Evolutionary conservation across 176 grass and related monocot genomes (phyloP).

Genomic region (Oryza longistaminata): DNA sequence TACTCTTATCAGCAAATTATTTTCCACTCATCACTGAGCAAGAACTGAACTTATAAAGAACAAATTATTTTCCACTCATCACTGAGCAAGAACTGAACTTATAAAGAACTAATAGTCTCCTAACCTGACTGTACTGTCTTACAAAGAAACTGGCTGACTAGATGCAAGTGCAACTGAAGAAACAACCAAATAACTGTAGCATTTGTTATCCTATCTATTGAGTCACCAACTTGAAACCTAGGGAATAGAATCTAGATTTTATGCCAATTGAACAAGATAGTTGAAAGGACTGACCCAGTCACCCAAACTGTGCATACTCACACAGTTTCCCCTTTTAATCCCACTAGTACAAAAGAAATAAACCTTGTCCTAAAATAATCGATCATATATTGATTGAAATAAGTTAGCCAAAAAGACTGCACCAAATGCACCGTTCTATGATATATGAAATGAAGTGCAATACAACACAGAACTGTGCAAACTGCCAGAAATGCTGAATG

Average conservation of each 20-base stretch:
- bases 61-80: not conserved
- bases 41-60: slow-evolving; percentile 15
- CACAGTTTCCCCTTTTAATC: not conserved
- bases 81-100: slow-evolving; percentile 15
- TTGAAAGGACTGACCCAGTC: not conserved
- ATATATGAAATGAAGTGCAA: not conserved
- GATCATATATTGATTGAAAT: not conserved
- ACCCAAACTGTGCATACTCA: not conserved
- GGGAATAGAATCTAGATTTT: not conserved
- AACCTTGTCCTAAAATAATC: not conserved
- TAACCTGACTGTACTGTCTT: slow-evolving; percentile 3
- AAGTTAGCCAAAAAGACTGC: not conserved
- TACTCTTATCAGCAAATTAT: not conserved
- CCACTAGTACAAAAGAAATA: not conserved
- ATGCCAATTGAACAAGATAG: not conserved
- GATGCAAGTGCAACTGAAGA: not conserved
- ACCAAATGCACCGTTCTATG: not conserved
- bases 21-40: not conserved
- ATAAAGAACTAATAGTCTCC: not conserved
- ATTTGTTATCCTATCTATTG: not conserved
- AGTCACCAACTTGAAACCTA: not conserved
- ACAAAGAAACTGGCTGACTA: not conserved
- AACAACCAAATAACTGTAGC: not conserved
- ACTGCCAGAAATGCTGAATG: not conserved
- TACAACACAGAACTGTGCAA: not conserved